Evolutionary conservation across 805 yeast species (phyloP).

Genomic region (Grigorovia transvaalensis): DNA sequence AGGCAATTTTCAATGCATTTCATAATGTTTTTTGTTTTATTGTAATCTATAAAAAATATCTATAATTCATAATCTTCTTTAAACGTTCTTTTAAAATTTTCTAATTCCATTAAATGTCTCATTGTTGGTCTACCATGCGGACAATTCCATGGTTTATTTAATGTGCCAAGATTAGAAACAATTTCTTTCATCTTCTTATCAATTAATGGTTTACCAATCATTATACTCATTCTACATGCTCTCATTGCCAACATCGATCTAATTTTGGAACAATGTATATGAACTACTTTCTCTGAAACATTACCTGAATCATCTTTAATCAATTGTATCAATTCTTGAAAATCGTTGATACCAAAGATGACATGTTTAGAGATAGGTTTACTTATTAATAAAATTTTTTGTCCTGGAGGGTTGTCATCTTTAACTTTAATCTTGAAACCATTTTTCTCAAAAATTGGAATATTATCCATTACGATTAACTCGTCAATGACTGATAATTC

Average conservation of each 20-base stretch:
- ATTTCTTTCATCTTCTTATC: conserved; percentile 52
- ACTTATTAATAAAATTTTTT: conserved; percentile 43
- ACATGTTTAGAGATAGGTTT: conserved; percentile 67
- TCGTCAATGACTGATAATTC: conserved; percentile 75
- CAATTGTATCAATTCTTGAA: conserved; percentile 65
- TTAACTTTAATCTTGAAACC: conserved; percentile 60
- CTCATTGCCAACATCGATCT: conserved; percentile 85
- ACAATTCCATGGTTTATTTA: conserved; percentile 92
- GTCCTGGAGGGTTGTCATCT: conserved; percentile 45
- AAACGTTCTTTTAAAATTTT: conserved; percentile 35
- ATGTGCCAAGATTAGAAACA: conserved; percentile 52
- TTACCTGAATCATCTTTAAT: conserved; percentile 48
- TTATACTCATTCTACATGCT: conserved; percentile 87
- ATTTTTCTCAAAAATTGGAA: conserved; percentile 49
- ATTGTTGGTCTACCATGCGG: conserved; percentile 98
- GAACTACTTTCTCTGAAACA: not conserved
- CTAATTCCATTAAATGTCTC: conserved; percentile 69
- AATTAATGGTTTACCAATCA: conserved; percentile 76
- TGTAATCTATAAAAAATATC: not conserved
- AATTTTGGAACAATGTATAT: conserved; percentile 58
- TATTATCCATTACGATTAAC: conserved; percentile 52
- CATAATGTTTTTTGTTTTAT: too few relatives aligned
- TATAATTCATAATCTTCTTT: conserved; percentile 33
- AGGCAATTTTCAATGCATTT: not conserved
- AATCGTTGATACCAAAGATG: conserved; percentile 53